A percentile compares a stretch with the other conserved stretches of the same genome.
These are phyloP conservation scores for Albifimbria verrucaria DNA, from an alignment of 2,329 filamentous ascomycete genomes.

Conservation along the genomic window DNA sequence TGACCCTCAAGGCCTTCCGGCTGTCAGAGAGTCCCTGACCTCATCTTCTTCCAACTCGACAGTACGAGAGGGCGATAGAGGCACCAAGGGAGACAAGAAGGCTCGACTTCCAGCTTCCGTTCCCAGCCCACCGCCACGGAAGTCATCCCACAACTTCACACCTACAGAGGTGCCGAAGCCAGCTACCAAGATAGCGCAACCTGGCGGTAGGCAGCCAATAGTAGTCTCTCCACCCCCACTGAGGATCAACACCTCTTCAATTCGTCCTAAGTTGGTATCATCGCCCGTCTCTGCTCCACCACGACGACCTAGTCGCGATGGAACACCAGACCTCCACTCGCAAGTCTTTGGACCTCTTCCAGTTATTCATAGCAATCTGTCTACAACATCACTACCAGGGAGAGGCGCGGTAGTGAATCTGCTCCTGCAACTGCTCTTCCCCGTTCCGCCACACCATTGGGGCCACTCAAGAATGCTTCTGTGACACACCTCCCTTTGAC, in stretches of 20 bases:
- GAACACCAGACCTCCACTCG: constrained; percentile 58
- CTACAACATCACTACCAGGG: constrained; percentile 43
- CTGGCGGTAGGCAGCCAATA: constrained; percentile 21
- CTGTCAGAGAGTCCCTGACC: constrained; percentile 65
- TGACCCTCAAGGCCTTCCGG: constrained; percentile 57
- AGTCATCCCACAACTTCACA: constrained; percentile 49
- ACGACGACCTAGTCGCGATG: constrained; percentile 64
- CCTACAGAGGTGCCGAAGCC: constrained; percentile 34
- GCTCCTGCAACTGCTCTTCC: constrained; percentile 25
- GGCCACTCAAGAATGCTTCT: constrained; percentile 23
- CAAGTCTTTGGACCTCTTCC: constrained; percentile 50
- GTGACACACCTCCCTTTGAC: constrained; percentile 24
- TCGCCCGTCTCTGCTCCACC: constrained; percentile 43
- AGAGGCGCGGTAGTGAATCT: constrained; percentile 43
- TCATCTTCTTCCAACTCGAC: constrained; percentile 73
- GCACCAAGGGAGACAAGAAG: constrained; percentile 38
- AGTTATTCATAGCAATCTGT: constrained; percentile 61
- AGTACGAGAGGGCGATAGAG: constrained; percentile 50
- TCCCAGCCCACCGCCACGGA: constrained; percentile 60
- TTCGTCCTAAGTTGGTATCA: constrained; percentile 19
- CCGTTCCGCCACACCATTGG: constrained; percentile 27
- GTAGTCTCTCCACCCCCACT: constrained; percentile 29
- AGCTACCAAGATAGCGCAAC: constrained; percentile 33
- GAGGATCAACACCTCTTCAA: constrained; percentile 22
- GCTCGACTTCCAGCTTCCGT: constrained; percentile 42